Evolutionary conservation across 306 rosid genomes (phyloP).

Genomic region (Lathyrus oleraceus): DNA sequence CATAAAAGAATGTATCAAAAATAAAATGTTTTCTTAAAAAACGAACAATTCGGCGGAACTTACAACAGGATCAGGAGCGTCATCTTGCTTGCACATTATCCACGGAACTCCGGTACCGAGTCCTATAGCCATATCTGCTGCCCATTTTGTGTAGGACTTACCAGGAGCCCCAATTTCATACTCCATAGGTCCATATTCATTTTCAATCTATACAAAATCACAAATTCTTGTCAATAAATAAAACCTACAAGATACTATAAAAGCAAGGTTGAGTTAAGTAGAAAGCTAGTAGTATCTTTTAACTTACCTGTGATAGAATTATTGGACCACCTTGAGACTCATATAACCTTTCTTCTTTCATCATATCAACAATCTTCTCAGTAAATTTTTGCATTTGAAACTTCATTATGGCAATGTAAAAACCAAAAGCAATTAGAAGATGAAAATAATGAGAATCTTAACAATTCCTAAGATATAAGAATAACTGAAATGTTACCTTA

Average conservation of each 20-base stretch:
- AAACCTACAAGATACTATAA: not conserved
- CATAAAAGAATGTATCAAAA: not conserved
- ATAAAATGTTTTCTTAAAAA: conserved; percentile 4
- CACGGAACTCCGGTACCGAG: conserved; percentile 95
- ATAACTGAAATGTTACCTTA: conserved; percentile 58
- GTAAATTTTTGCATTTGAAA: conserved; percentile 86
- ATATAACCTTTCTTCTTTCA: conserved; percentile 86
- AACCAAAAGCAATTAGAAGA: conserved; percentile 28
- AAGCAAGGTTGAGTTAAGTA: conserved; percentile 27
- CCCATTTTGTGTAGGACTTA: conserved; percentile 81
- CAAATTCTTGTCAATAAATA: conserved; percentile 16
- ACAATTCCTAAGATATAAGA: conserved; percentile 1
- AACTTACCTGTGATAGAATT: conserved; percentile 83
- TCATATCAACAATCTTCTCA: conserved; percentile 77
- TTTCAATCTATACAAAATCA: conserved; percentile 74
- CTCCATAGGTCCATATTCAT: conserved; percentile 95
- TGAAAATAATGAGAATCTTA: conserved; percentile 16
- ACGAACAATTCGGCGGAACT: conserved; percentile 39
- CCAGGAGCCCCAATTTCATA: conserved; percentile 86
- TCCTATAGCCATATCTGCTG: conserved; percentile 90
- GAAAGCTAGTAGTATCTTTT: conserved; percentile 4
- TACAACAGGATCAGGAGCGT: conserved; percentile 97
- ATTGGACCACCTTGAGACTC: conserved; percentile 94
- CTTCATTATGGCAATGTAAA: conserved; percentile 48
- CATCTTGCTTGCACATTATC: conserved; percentile 99